phyloP scores from a whole-genome alignment of 2,329 filamentous ascomycete genomes.

The Talaromyces pinophilus region DNA sequence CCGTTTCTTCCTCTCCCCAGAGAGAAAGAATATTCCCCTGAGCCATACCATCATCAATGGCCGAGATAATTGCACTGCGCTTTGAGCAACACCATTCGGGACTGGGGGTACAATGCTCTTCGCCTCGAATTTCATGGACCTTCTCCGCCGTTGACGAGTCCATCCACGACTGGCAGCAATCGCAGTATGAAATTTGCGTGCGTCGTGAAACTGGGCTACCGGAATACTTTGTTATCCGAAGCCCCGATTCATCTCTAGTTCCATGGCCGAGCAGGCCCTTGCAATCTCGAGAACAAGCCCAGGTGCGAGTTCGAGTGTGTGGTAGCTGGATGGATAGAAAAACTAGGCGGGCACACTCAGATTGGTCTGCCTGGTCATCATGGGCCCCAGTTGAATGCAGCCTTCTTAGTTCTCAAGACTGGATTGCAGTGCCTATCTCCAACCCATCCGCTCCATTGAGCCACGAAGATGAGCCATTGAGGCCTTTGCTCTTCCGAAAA shows the following conservation, averaged over 20 bases:
- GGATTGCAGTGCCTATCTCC: not conserved
- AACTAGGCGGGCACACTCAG: not conserved
- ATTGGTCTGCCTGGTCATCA: not conserved
- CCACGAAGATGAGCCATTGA: not conserved
- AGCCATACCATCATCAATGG: not conserved
- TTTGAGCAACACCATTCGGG: constrained; percentile 8
- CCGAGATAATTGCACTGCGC: not conserved
- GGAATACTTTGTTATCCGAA: constrained; percentile 9
- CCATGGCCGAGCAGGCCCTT: constrained; percentile 29
- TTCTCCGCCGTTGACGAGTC: constrained; percentile 19
- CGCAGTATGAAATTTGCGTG: not conserved
- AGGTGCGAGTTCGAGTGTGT: not conserved
- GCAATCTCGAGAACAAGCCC: constrained; percentile 24
- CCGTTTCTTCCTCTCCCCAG: not conserved
- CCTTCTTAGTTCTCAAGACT: not conserved
- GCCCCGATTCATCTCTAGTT: constrained; percentile 28
- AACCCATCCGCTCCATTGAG: not conserved
- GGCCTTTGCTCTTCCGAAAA: not conserved
- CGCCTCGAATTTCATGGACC: constrained; percentile 32
- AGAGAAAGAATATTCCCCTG: not conserved
- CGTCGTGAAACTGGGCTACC: not conserved
- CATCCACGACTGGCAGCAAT: not conserved
- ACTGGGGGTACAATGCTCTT: constrained; percentile 25
- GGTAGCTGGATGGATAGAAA: not conserved
- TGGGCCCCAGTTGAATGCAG: not conserved